These are phyloP conservation scores for Pyrenophora tritici-repentis DNA, from an alignment of 2,329 filamentous ascomycete genomes.

Conservation along the genomic window DNA sequence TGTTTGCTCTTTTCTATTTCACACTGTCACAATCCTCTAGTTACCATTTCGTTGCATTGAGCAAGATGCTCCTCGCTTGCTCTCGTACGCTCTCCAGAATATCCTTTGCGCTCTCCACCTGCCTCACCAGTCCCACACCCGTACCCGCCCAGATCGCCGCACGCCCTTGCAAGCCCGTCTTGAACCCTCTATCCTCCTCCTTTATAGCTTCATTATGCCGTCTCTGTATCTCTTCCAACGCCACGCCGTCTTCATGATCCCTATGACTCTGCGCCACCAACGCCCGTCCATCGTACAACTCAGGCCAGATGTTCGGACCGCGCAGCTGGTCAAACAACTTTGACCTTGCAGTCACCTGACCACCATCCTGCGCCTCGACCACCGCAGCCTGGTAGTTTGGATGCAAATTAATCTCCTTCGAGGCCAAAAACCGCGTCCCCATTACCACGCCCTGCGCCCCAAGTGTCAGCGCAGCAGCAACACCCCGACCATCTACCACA, in stretches of 20 bases:
- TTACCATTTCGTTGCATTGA: constrained; percentile 13
- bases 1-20: no score
- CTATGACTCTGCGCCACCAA: constrained; percentile 59
- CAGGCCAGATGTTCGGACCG: constrained; percentile 63
- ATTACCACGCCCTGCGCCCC: constrained; percentile 62
- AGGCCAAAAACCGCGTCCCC: constrained; percentile 68
- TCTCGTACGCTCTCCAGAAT: constrained; percentile 54
- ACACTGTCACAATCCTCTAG: no score
- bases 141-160: constrained; percentile 63
- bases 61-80: constrained; percentile 45
- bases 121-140: constrained; percentile 62
- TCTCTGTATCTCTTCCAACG: constrained; percentile 50
- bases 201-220: constrained; percentile 54
- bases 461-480: constrained; percentile 61
- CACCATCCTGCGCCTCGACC: constrained; percentile 55
- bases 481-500: constrained; percentile 63
- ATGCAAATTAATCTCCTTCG: constrained; percentile 53
- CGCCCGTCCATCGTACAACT: constrained; percentile 61
- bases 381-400: constrained; percentile 54
- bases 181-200: constrained; percentile 57
- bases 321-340: constrained; percentile 59
- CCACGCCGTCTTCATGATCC: constrained; percentile 47
- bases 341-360: constrained; percentile 55
- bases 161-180: constrained; percentile 56
- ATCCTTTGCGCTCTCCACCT: constrained; percentile 55